Evolutionary conservation across 108 stramenopile genomes (phyloP).

Genomic region (Asterionellopsis glacialis): DNA sequence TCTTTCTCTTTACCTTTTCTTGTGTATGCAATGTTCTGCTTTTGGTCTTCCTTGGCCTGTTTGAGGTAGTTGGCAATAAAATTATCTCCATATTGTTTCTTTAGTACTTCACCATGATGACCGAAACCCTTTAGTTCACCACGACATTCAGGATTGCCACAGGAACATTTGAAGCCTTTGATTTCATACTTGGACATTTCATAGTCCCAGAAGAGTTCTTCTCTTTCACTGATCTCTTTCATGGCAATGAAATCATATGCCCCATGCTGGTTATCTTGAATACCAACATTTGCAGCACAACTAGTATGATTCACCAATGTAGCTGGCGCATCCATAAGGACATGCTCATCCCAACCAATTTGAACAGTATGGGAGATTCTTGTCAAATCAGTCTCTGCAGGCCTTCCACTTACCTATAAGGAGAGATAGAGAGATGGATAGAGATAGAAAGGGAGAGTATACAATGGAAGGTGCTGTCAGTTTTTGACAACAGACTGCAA

Average conservation of each 20-base stretch:
- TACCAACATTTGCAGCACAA: constrained; percentile 43
- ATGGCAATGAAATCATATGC: constrained; percentile 55
- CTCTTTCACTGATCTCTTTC: constrained; percentile 31
- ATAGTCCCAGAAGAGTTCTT: constrained; percentile 55
- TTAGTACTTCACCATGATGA: constrained; percentile 25
- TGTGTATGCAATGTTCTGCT: too few relatives aligned
- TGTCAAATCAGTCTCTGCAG: background rate
- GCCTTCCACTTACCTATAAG: too few relatives aligned
- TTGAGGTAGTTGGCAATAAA: constrained; percentile 13
- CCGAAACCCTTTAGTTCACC: constrained; percentile 38
- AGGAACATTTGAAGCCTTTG: constrained; percentile 33
- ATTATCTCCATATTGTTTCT: constrained; percentile 23
- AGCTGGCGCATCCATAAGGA: constrained; percentile 51
- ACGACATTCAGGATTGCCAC: constrained; percentile 41
- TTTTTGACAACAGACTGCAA: too few relatives aligned
- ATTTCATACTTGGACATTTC: constrained; percentile 50
- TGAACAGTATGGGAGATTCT: constrained; percentile 42
- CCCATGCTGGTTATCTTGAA: constrained; percentile 17
- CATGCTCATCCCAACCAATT: constrained; percentile 31
- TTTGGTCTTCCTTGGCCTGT: too few relatives aligned
- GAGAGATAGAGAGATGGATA: too few relatives aligned
- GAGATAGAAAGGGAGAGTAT: too few relatives aligned
- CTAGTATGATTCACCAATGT: constrained; percentile 57
- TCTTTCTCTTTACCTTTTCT: too few relatives aligned
- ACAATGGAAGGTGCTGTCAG: too few relatives aligned